phyloP scores from a whole-genome alignment of 140 eudicot species.

The Oenanthe javanica region DNA sequence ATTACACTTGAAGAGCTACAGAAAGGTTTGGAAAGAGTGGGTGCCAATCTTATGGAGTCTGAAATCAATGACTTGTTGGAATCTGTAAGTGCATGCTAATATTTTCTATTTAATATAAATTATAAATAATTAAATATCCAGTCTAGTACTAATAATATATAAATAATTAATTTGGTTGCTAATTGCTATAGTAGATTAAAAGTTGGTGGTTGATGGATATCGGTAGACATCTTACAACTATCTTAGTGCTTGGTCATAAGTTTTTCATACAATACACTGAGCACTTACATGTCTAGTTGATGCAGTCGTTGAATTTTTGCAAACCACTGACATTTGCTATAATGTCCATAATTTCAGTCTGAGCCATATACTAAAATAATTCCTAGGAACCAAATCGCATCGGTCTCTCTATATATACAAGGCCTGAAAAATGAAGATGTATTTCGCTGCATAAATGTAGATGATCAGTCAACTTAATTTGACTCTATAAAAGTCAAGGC shows the following conservation, averaged over 20 bases:
- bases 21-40: constrained; percentile 75
- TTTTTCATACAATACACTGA: no score
- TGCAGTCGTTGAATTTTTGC: no score
- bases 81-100: constrained; percentile 41
- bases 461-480: not conserved
- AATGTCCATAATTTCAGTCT: no score
- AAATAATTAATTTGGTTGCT: not conserved
- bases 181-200: not conserved
- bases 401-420: no score
- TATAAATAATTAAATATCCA: not conserved
- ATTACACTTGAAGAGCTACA: constrained; percentile 89
- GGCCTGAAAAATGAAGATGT: not conserved
- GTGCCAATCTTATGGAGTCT: constrained; percentile 73
- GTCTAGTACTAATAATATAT: not conserved
- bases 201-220: not conserved
- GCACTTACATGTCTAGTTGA: no score
- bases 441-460: not conserved
- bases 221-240: not conserved
- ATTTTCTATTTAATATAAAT: not conserved
- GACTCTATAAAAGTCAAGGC: not conserved
- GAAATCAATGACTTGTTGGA: constrained; percentile 60
- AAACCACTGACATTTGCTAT: no score
- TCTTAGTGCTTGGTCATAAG: not conserved
- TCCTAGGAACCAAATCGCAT: no score
- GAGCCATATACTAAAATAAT: no score